Evolutionary conservation across 2,329 filamentous ascomycete genomes (phyloP), one percentile per base, ranked within the genome.

Genomic region (Xylariales sp.): DNA sequence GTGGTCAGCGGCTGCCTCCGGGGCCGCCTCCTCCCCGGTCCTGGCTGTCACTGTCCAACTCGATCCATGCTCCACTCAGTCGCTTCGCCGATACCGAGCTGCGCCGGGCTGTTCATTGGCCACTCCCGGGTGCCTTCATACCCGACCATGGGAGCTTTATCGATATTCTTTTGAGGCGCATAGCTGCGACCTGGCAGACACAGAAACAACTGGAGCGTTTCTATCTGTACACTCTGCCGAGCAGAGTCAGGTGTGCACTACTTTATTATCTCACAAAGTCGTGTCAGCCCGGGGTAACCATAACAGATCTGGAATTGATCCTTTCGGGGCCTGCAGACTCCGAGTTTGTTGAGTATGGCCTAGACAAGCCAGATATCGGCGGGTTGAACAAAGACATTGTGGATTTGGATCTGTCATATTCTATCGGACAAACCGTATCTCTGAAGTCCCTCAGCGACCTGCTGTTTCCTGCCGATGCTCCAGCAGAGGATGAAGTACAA

Each of bases 11-110:
- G 39, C 57, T 70, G 15, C 77, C 78, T 8, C 67, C 78, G 2
- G 78, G 78, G 0, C 78, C 78, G 16, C 69, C 76, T 18, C 70
- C 78, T 16, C 78, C 78, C 3, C 65, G 66, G 25, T 81, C 75
- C 51, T 83, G 78, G 78, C 54, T 67, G 40, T 46, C 62, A 42
- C 48, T 54, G 40, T 62, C 60, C 3, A 53, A 55, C 24, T 54
- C 53, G 24, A 44, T 49, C 16, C 57, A 56, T 44, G 56, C 56
- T 5, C 40, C 48, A 6, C 32, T 49, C 11, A 34, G 56, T 2
- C 23, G 48, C 6, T 46, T 52, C 12, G 20, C 29, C 5, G 34
- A 31, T 21, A 37, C 6, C n/a, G 41, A 19, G 32, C 37, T 29
- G 20, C 16, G 40, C 13, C 37, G 31, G n/a, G 37, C 52, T 15